Conservation (phyloP, 139 green algal species). For the Chlorokybus atmophyticus region DNA sequence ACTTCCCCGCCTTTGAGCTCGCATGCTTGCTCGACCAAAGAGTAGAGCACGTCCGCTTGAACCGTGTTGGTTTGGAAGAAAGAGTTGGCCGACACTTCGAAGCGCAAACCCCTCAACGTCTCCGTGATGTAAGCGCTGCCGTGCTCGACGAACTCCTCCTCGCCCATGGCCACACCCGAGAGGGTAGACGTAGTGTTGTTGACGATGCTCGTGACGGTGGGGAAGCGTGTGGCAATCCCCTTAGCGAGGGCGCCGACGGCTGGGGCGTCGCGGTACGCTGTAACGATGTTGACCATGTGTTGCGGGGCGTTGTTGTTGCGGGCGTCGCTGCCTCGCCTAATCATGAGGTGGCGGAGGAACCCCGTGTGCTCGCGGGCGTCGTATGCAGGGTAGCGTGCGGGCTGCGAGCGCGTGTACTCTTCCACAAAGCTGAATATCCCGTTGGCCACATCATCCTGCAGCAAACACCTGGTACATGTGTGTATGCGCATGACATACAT, state of each 20-base stretch:
- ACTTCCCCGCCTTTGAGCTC: constrained; percentile 25
- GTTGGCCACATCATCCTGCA: constrained; percentile 24
- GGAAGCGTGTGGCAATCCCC: no score
- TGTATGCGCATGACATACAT: no score
- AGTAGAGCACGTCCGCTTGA: constrained; percentile 52
- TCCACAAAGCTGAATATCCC: neutral
- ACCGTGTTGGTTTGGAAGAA: constrained; percentile 86
- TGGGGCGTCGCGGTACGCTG: neutral
- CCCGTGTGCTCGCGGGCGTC: constrained; percentile 22
- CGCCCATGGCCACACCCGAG: constrained; percentile 1
- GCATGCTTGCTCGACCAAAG: constrained; percentile 38
- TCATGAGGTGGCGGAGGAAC: constrained; percentile 33
- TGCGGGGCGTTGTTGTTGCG: neutral
- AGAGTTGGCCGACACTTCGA: constrained; percentile 48
- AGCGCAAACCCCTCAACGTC: constrained; percentile 43
- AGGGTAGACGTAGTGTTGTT: constrained; percentile 27
- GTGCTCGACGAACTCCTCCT: constrained; percentile 22
- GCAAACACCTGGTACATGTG: constrained; percentile 11
- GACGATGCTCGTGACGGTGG: constrained; percentile 33
- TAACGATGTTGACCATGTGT: constrained; percentile 15
- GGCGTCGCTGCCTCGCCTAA: constrained; percentile 19
- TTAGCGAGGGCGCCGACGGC: no score
- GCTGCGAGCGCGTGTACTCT: neutral
- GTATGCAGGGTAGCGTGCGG: constrained; percentile 15
- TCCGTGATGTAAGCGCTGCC: constrained; percentile 32